Evolutionary conservation across 2,329 filamentous ascomycete species (phyloP).

Genomic region (Juglanconis oblonga): DNA sequence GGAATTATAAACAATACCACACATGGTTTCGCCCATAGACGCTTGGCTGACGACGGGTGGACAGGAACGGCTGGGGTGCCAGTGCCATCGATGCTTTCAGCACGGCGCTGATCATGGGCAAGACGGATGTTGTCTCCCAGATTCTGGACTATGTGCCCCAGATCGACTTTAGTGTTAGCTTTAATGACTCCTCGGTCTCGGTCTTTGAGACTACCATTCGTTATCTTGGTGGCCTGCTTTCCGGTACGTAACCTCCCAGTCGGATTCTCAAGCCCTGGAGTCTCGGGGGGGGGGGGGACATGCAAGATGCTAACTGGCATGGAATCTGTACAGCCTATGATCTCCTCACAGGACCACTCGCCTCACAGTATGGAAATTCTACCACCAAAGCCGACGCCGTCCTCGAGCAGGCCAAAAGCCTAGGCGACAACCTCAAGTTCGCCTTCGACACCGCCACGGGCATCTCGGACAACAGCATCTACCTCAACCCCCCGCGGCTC

Average conservation of each 20-base stretch:
- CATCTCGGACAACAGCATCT: conserved; percentile 68
- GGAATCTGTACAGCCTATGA: conserved; percentile 54
- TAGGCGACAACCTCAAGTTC: conserved; percentile 72
- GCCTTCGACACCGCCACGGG: conserved; percentile 76
- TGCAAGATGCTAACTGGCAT: neutral
- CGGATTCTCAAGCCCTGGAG: neutral
- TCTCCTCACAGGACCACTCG: conserved; percentile 65
- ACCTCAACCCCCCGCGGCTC: conserved; percentile 51
- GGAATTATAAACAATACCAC: neutral
- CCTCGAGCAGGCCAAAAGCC: conserved; percentile 62
- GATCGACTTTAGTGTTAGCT: conserved; percentile 58
- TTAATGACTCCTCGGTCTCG: conserved; percentile 55
- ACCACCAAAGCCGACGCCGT: conserved; percentile 53
- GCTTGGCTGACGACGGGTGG: conserved; percentile 18
- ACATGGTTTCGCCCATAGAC: neutral
- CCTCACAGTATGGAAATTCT: conserved; percentile 41
- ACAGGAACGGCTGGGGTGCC: conserved; percentile 80
- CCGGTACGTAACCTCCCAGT: conserved; percentile 43
- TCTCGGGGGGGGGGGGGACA: no score
- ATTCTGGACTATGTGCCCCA: conserved; percentile 69
- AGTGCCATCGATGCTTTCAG: conserved; percentile 78
- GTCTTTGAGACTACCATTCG: conserved; percentile 90
- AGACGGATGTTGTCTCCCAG: conserved; percentile 62
- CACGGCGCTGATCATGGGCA: conserved; percentile 75
- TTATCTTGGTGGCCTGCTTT: conserved; percentile 77